A percentile compares a stretch with the other conserved stretches of the same genome.
Conservation (phyloP, 345 rosid genomes). For the Citrus reticulata region DNA sequence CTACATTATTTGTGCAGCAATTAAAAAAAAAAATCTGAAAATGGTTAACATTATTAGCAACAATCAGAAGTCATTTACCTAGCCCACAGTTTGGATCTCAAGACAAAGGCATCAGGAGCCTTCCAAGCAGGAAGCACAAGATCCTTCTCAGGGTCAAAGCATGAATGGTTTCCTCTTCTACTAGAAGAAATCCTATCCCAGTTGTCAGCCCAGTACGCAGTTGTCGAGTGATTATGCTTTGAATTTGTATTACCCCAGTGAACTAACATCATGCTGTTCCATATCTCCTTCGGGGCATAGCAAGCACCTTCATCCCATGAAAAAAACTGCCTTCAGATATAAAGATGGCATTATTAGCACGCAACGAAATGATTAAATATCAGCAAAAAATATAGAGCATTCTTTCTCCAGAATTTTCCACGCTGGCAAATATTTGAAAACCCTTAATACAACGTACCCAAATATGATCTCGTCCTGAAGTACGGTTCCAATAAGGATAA, state of each 20-base stretch:
- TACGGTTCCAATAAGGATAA: conserved; percentile 83
- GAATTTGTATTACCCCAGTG: conserved; percentile 99
- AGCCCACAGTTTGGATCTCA: conserved; percentile 63
- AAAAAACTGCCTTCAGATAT: conserved; percentile 73
- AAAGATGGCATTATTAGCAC: conserved; percentile 29
- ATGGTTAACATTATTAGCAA: not conserved
- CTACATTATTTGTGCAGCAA: not conserved
- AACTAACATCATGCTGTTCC: conserved; percentile 98
- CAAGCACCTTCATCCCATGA: conserved; percentile 99
- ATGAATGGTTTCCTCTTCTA: conserved; percentile 87
- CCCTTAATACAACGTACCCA: conserved; percentile 58
- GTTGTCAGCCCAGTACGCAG: conserved; percentile 89
- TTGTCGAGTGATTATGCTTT: conserved; percentile 89
- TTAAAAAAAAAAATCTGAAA: not conserved
- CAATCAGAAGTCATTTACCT: conserved; percentile 34
- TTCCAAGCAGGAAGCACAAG: conserved; percentile 99
- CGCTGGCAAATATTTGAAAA: conserved; percentile 6
- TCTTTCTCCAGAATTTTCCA: not conserved
- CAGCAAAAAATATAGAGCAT: not conserved
- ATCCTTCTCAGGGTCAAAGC: conserved; percentile 93
- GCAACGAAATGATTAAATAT: not conserved
- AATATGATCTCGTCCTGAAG: conserved; percentile 89
- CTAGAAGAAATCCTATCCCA: conserved; percentile 73
- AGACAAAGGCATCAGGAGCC: conserved; percentile 56
- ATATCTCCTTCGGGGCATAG: conserved; percentile 99